Evolutionary conservation across 2,329 filamentous ascomycete genomes (phyloP), one percentile per base, ranked within the genome.

Genomic region (Aspergillus glaucus): DNA sequence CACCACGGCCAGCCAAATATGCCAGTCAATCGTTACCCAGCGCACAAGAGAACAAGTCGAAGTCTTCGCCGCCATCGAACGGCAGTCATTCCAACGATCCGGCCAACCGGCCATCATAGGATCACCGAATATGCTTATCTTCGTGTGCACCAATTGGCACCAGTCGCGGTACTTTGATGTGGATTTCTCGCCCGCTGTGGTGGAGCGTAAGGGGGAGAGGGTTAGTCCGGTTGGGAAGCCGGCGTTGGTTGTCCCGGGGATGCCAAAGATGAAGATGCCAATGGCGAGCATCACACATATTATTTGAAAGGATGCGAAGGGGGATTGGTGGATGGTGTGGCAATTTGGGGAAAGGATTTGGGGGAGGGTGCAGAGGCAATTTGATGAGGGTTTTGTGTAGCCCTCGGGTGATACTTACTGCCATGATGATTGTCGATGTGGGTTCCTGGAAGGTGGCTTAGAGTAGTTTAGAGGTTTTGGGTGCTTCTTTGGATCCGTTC

Each of bases 121-220:
- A 15, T 19, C 17, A n/a, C 9, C 36, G 36, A 6, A 39, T n/a
- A 39, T 39, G 36, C 57, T 74, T 6, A 46, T 75, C n/a, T 48
- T 55, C 2, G 26, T 28, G 3, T 62, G 68, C 32, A 68, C 62
- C 7, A 76, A 75, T 51, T 73, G 70, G 69, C 58, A 63, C 4
- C 65, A 65, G 40, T 67, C 60, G 6, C 57, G 64, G 34, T 56
- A 75, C 19, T 68, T 65, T 40, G 55, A 64, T 2, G 55, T 61
- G 6, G 70, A 75, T 55, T 75, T 76, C 44, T 60, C 61, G 37
- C 36, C 50, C 21, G 55, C 60, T 12, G 36, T 66, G 28, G 8
- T 58, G 30, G 46, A 32, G 54, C 7, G 9, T 28, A 7, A 15
- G 9, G 45, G 43, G 6, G 30, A 45, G 15, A 47, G 46, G 36